Percentiles rank a stretch among this genome's conserved stretches.
phyloP scores from a whole-genome alignment of 2,329 filamentous ascomycete species.

The Pseudogymnoascus pannorum region DNA sequence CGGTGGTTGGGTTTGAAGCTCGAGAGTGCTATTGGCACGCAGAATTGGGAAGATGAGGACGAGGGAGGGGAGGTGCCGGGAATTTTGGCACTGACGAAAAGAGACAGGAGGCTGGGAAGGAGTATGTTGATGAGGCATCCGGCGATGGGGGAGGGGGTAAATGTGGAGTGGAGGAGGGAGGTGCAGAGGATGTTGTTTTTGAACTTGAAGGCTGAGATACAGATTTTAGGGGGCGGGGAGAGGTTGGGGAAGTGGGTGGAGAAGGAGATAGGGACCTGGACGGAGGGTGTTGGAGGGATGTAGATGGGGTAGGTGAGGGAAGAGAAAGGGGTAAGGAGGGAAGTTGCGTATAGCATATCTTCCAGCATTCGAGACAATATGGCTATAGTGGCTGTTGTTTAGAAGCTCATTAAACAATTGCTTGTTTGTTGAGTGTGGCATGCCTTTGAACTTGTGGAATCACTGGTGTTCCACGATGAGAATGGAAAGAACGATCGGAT shows the following conservation, averaged over 20 bases:
- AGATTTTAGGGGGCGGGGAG: constrained; percentile 49
- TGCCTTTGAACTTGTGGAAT: not conserved
- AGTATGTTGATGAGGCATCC: constrained; percentile 43
- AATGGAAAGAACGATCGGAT: not conserved
- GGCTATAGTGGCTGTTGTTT: not conserved
- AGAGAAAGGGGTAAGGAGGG: not conserved
- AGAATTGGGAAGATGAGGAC: constrained; percentile 5
- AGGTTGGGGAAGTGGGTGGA: constrained; percentile 26
- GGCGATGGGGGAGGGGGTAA: constrained; percentile 23
- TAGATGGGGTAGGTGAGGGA: not conserved
- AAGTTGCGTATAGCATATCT: not conserved
- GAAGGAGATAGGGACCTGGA: constrained; percentile 1
- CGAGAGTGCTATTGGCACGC: constrained; percentile 18
- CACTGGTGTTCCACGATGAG: not conserved
- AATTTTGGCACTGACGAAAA: constrained; percentile 34
- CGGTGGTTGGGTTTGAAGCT: constrained; percentile 55
- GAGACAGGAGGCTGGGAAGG: constrained; percentile 50
- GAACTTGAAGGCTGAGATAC: constrained; percentile 70
- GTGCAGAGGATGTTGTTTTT: constrained; percentile 68
- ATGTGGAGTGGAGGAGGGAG: constrained; percentile 42
- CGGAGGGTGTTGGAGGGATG: not conserved
- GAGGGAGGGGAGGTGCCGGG: constrained; percentile 30
- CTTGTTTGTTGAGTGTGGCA: not conserved
- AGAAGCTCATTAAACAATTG: not conserved
- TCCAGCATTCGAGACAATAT: not conserved